Conservation (phyloP, 176 grass and related monocot genomes). For the Eleusine indica region DNA sequence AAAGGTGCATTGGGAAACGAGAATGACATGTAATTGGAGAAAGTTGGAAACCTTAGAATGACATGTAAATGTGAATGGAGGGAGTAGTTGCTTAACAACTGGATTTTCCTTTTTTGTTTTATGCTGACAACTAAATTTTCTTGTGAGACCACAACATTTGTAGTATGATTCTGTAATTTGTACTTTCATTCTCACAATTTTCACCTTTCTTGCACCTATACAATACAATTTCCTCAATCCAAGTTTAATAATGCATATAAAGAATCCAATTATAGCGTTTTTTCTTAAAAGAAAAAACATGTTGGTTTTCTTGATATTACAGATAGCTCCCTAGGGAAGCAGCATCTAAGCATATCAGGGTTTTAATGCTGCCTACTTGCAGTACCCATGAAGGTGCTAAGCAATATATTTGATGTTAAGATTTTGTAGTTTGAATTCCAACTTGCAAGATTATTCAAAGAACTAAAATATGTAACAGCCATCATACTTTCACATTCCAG, state of each 20-base stretch:
- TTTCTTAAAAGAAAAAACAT: neutral
- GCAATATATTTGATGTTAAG: slow-evolving; percentile 19
- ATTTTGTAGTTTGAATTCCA: neutral
- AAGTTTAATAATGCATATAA: neutral
- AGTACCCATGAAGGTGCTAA: neutral
- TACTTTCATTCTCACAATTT: neutral
- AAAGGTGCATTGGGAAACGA: no score
- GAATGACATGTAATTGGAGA: no score
- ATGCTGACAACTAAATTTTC: neutral
- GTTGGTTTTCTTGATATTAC: neutral
- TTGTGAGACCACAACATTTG: neutral
- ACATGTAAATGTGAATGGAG: no score
- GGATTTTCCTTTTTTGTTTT: neutral
- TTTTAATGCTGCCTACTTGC: slow-evolving; percentile 1
- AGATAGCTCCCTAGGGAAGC: neutral
- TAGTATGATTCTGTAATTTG: neutral
- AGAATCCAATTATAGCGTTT: neutral
- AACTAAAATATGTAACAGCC: neutral
- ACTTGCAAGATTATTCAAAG: slow-evolving; percentile 1
- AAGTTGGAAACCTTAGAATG: no score
- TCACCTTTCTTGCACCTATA: neutral
- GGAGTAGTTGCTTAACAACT: neutral
- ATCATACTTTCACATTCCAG: slow-evolving; percentile 3
- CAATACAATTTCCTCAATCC: neutral
- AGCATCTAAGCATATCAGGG: neutral